Conservation (phyloP, 2,329 filamentous ascomycete species). For the Iodosphaeria phyllophila region DNA sequence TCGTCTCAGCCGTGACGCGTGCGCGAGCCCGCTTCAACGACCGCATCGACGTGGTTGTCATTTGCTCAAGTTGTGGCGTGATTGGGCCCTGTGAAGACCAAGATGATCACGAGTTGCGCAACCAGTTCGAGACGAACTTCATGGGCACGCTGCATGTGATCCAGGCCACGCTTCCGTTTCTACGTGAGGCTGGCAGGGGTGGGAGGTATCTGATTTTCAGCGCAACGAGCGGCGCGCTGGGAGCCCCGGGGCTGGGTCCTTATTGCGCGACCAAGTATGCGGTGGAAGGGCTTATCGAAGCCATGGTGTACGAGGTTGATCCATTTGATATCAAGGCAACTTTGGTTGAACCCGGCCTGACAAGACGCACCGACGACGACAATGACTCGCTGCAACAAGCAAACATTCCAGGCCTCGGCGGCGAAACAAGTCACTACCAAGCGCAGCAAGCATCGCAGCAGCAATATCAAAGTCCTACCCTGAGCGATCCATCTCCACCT, state of each 20-base stretch:
- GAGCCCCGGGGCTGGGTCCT: slow-evolving; percentile 78
- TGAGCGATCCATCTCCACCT: no score
- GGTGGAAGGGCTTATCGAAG: slow-evolving; percentile 86
- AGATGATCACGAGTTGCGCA: slow-evolving; percentile 82
- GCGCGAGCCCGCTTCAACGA: slow-evolving; percentile 59
- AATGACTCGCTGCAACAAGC: slow-evolving; percentile 12
- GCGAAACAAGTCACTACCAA: no score
- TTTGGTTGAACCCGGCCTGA: slow-evolving; percentile 77
- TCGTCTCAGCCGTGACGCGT: slow-evolving; percentile 49
- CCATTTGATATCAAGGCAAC: slow-evolving; percentile 84
- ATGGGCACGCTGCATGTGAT: slow-evolving; percentile 91
- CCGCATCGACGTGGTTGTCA: slow-evolving; percentile 77
- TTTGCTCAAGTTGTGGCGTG: slow-evolving; percentile 88
- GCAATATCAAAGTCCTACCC: not conserved
- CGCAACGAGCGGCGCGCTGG: slow-evolving; percentile 78
- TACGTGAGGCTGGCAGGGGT: slow-evolving; percentile 51
- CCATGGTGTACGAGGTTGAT: slow-evolving; percentile 91
- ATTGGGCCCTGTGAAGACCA: slow-evolving; percentile 95
- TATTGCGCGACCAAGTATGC: slow-evolving; percentile 97
- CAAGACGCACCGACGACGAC: slow-evolving; percentile 67
- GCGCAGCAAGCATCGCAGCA: no score
- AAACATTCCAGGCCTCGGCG: not conserved
- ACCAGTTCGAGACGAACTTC: slow-evolving; percentile 96
- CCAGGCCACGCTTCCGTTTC: slow-evolving; percentile 72
- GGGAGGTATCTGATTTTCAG: slow-evolving; percentile 92